Conservation (phyloP, 2,329 filamentous ascomycete genomes). For the Pseudocercospora crystallina region DNA sequence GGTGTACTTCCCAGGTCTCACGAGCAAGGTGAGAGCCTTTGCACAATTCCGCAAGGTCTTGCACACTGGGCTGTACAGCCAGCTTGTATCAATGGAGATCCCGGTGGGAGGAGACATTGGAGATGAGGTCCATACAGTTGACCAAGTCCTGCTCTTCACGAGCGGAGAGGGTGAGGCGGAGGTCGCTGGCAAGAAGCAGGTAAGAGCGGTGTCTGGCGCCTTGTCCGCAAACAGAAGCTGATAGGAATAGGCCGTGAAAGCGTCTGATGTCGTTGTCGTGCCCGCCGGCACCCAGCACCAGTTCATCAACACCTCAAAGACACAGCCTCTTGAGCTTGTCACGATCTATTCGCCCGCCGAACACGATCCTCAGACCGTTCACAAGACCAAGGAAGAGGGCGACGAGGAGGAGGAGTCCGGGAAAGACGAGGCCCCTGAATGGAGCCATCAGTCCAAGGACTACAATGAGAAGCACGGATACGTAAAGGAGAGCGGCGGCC, state of each 20-base stretch:
- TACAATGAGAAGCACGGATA: constrained; percentile 58
- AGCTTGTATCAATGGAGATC: constrained; percentile 65
- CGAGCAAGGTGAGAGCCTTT: constrained; percentile 55
- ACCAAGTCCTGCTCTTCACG: constrained; percentile 66
- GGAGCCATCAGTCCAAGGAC: constrained; percentile 57
- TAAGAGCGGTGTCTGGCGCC: constrained; percentile 12
- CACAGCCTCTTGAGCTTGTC: constrained; percentile 59
- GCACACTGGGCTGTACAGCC: constrained; percentile 62
- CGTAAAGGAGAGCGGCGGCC: constrained; percentile 48
- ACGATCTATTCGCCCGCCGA: constrained; percentile 65
- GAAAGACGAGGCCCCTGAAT: constrained; percentile 60
- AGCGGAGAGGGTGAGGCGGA: constrained; percentile 59
- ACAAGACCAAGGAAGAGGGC: constrained; percentile 63
- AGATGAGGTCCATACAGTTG: constrained; percentile 66
- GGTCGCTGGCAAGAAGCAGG: constrained; percentile 59
- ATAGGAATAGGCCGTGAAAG: constrained; percentile 45
- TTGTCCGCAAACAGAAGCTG: constrained; percentile 16
- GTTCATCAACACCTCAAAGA: constrained; percentile 60
- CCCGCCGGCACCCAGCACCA: constrained; percentile 66
- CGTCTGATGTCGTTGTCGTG: constrained; percentile 60
- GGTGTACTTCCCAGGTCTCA: constrained; percentile 61
- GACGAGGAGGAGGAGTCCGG: constrained; percentile 63
- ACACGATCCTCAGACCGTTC: constrained; percentile 59
- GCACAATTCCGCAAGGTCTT: constrained; percentile 62
- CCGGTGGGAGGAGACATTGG: constrained; percentile 64